Evolutionary conservation across 257 asterid species (phyloP), one percentile per base, ranked within the genome.

Genomic region (Scutellaria baicalensis): DNA sequence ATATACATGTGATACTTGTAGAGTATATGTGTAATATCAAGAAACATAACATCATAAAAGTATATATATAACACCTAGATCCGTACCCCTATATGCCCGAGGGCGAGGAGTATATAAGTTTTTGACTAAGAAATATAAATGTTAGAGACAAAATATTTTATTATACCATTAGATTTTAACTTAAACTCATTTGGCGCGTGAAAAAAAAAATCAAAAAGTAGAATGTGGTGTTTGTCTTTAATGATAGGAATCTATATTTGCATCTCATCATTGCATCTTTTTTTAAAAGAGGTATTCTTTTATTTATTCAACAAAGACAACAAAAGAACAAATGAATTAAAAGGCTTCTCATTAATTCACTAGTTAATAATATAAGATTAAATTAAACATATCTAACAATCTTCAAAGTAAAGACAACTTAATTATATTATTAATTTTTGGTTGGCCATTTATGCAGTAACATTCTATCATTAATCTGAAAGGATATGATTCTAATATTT

Each of bases 361-460:
- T 40, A 59, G 9, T 20, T 50, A 57, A 39, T 20, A n/a, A 45
- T 31, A 40, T 43, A 9, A 6, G 38, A 60, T 38, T 61, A 42
- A 50, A 6, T 59, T 33, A 77, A 49, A 16, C 8, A n/a, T 14
- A 58, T 50, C 31, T 59, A 49, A 42, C 35, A 38, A 17, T 60
- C 84, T 80, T 76, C 68, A 33, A 76, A 68, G 84, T 72, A 70
- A 80, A 75, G 84, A 68, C 66, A 75, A 40, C 31, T 74, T 63
- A 31, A 63, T 50, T 50, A 6, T 14, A 72, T 48, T 39, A 59
- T 16, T 62, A 61, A 20, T 76, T 39, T 63, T 3, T 55, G 16
- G 40, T 35, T 49, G 33, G 11, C 67, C 50, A 65, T 27, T 61
- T 40, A 5, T 14, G 38, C 40, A 59, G 8, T 68, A 13, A 1